Conservation (phyloP, 352 stramenopile genomes). For the Globisporangium camurandrum region DNA sequence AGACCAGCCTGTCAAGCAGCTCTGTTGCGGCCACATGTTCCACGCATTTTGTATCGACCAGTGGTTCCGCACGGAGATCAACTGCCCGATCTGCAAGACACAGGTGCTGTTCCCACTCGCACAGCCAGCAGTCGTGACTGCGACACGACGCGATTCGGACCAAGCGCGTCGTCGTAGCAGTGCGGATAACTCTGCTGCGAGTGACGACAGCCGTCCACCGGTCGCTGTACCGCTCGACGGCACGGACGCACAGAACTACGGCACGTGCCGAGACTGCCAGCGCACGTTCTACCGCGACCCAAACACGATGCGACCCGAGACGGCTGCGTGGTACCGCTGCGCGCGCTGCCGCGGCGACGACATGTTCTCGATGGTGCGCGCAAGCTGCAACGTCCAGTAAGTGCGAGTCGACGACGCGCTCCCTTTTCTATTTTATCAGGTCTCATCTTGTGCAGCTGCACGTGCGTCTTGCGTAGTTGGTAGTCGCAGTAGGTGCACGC, state of each 20-base stretch:
- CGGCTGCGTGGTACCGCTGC: conserved; percentile 65
- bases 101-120: conserved; percentile 55
- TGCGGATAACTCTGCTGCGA: not conserved
- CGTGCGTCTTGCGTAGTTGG: not conserved
- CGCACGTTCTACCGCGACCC: conserved; percentile 59
- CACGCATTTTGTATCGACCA: conserved; percentile 52
- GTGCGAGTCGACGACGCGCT: not conserved
- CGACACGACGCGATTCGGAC: too few relatives aligned
- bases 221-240: conserved; percentile 21
- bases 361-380: conserved; percentile 38
- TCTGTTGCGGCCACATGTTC: conserved; percentile 54
- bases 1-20: conserved; percentile 38
- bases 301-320: conserved; percentile 41
- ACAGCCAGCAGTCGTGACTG: not conserved
- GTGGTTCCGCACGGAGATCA: conserved; percentile 32
- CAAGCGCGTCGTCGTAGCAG: too few relatives aligned
- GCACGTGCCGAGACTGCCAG: conserved; percentile 47
- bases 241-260: conserved; percentile 31
- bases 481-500: not conserved
- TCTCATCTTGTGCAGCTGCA: not conserved
- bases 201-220: not conserved
- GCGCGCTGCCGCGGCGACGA: conserved; percentile 41
- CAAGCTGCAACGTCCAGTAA: conserved; percentile 54
- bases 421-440: not conserved
- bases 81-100: conserved; percentile 47